Base-by-base conservation (phyloP, 2,329 filamentous ascomycete genomes). In the Cladosporium sp. region DNA sequence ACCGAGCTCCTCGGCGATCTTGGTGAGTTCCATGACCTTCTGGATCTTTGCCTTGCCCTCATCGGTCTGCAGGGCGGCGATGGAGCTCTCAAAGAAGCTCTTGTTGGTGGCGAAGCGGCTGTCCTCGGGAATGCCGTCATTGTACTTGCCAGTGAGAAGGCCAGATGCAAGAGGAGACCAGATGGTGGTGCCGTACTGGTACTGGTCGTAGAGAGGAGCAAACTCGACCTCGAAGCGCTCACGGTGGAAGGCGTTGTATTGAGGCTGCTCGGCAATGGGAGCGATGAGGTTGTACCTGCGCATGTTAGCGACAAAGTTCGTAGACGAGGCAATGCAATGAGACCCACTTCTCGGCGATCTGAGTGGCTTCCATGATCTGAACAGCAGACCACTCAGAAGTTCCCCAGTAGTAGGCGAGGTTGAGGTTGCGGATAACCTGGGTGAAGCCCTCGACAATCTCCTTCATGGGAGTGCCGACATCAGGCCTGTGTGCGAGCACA, bases 101-200 rank as follows among this genome's bases (percentile, higher is more conserved):
- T 80, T 78, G 73, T 84, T 83, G 64, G 76, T 82, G 57, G 81
- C 81, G 65, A 85, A 85, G 37, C 84, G 82, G 39, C 82, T 85
- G 66, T 80, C 83, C 65, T 83, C 78, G 15, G 83, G 82, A 57
- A 86, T 82, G 56, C 83, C 83, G 62, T 85, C 78, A 71, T 85
- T 85, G 77, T 87, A 86, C 73, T 86, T 87, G 66, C 84, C 84
- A 7, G 82, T 85, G 56, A 87, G 70, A 39, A 86, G 72, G 59
- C 84, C 84, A 30, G 76, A 80, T 49, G 79, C 81, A 9, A 85
- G 75, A 19, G 83, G 82, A 20, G 74, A 78, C 79, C 80, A 84
- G 69, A 80, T 80, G 52, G 78, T 82, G 40, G 82, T 83, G 49
- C 83, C 83, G 66, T 83, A 82, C 61, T 80, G 72, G 75, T 79